Percentiles rank a stretch among this genome's conserved stretches.
Evolutionary conservation across 176 grass and related monocot species (phyloP).

Genomic region (Leersia perrieri): DNA sequence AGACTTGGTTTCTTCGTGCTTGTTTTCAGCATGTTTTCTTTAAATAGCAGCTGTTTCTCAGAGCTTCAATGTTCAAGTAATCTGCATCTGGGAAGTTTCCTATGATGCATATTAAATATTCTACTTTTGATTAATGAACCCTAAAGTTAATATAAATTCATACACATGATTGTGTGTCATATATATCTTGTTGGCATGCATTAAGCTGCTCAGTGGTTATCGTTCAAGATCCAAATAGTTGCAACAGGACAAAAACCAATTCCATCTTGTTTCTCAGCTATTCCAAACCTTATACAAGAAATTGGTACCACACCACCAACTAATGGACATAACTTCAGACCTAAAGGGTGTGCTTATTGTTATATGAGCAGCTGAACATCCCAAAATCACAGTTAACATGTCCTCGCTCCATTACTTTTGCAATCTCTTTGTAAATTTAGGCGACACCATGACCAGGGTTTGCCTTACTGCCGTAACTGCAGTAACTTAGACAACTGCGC

Average conservation of each 20-base stretch:
- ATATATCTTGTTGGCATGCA: background rate
- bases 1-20: background rate
- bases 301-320: background rate
- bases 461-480: no score
- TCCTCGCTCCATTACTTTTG: background rate
- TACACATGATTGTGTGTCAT: background rate
- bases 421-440: background rate
- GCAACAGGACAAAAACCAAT: background rate
- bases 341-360: background rate
- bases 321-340: background rate
- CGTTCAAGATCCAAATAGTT: background rate
- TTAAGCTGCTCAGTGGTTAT: background rate
- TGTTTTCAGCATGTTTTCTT: background rate
- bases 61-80: conserved; percentile 1
- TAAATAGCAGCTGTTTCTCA: background rate
- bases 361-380: background rate
- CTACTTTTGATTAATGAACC: background rate
- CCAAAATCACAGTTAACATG: background rate
- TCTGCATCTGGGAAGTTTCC: background rate
- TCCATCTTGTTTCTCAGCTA: background rate
- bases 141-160: background rate
- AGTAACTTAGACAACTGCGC: no score
- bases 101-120: background rate
- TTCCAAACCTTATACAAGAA: background rate
- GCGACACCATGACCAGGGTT: background rate